phyloP scores from a whole-genome alignment of 1,284 basidiomycete genomes.

The Ceratobasidium sp. region DNA sequence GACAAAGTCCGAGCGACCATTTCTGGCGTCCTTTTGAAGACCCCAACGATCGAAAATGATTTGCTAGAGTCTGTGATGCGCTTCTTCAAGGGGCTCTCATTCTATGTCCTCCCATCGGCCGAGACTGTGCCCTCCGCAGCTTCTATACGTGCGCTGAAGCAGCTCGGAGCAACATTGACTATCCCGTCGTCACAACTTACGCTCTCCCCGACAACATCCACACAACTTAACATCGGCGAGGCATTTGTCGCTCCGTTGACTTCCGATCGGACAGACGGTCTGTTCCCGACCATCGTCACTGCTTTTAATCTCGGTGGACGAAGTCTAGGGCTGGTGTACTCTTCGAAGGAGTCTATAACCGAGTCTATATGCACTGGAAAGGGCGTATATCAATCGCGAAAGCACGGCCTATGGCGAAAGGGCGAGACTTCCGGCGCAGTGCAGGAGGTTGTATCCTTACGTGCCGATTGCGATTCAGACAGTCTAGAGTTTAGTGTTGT shows the following conservation, averaged over 20 bases:
- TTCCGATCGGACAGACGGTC: conserved; percentile 92
- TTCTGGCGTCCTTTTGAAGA: conserved; percentile 83
- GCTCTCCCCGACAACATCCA: conserved; percentile 65
- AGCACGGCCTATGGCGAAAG: conserved; percentile 97
- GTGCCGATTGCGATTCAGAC: conserved; percentile 94
- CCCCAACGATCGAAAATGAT: conserved; percentile 73
- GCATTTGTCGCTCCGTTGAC: conserved; percentile 85
- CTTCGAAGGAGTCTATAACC: conserved; percentile 88
- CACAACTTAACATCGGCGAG: conserved; percentile 82
- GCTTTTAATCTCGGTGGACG: conserved; percentile 79
- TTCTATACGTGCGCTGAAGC: conserved; percentile 62
- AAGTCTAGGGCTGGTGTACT: conserved; percentile 95
- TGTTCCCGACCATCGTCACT: conserved; percentile 93
- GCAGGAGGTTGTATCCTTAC: conserved; percentile 87
- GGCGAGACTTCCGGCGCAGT: conserved; percentile 96
- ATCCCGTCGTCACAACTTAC: conserved; percentile 82
- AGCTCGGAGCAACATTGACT: conserved; percentile 76
- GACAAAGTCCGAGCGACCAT: conserved; percentile 78
- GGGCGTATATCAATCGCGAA: conserved; percentile 97
- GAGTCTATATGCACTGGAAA: conserved; percentile 91
- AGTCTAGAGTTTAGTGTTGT: conserved; percentile 92
- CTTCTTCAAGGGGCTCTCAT: conserved; percentile 74
- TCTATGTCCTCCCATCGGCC: conserved; percentile 67
- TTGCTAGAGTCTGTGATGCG: conserved; percentile 79
- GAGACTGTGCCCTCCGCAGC: conserved; percentile 49